A percentile compares a stretch with the other conserved stretches of the same genome.
phyloP scores from a whole-genome alignment of 345 rosid genomes.

The Abelmoschus esculentus region DNA sequence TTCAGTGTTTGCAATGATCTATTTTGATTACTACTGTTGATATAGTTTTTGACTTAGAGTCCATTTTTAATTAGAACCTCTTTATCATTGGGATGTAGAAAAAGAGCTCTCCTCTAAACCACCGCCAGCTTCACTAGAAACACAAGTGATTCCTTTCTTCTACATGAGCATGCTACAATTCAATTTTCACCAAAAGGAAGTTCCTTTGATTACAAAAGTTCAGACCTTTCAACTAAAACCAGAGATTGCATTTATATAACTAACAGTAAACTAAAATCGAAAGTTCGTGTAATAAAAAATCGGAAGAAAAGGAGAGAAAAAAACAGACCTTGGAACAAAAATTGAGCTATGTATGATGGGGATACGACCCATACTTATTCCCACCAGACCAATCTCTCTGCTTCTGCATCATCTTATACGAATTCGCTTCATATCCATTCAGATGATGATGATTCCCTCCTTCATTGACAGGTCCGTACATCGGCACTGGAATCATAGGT shows the following conservation, averaged over 20 bases:
- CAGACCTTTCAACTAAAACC: background rate
- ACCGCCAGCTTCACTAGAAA: no score
- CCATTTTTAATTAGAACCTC: no score
- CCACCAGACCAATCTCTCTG: conserved; percentile 53
- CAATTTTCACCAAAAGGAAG: conserved; percentile 2
- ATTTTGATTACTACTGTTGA: no score
- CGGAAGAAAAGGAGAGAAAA: background rate
- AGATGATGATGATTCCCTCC: conserved; percentile 26
- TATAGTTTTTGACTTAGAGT: no score
- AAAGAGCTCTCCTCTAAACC: no score
- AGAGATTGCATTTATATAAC: no score
- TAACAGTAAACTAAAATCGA: background rate
- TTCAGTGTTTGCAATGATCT: no score
- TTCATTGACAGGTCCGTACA: conserved; percentile 50
- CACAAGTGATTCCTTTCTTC: no score
- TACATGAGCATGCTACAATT: background rate
- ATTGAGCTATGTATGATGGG: conserved; percentile 38
- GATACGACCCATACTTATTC: conserved; percentile 53
- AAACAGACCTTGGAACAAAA: conserved; percentile 3
- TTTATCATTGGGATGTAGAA: no score
- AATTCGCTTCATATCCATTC: conserved; percentile 42
- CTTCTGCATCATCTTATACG: conserved; percentile 39
- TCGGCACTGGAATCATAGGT: conserved; percentile 49
- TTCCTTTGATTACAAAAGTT: background rate
- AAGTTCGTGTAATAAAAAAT: background rate